Evolutionary conservation across 768 basidiomycete genomes (phyloP).

Genomic region (Goffeauzyma gilvescens): DNA sequence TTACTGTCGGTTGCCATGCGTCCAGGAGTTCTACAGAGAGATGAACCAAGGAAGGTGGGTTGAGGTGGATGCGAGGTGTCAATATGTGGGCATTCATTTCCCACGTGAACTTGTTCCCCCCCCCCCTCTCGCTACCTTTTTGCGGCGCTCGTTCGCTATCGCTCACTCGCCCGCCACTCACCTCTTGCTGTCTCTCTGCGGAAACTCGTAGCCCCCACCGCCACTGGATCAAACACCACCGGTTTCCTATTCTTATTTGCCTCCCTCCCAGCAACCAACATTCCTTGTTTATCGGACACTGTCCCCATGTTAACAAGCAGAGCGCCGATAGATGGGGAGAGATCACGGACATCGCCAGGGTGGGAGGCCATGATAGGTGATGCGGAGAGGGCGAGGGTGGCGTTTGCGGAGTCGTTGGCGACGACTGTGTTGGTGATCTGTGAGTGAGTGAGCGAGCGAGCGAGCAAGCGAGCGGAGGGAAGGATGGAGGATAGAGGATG

Average conservation of each 20-base stretch:
- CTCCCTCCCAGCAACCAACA: conserved; percentile 51
- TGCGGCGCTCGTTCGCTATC: no score
- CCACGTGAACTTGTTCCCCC: no score
- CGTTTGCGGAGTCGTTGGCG: conserved; percentile 72
- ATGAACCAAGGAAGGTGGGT: neutral
- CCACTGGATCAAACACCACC: conserved; percentile 79
- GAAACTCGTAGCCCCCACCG: conserved; percentile 61
- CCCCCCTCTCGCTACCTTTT: no score
- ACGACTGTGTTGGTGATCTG: conserved; percentile 83
- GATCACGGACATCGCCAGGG: conserved; percentile 60
- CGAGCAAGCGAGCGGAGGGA: neutral
- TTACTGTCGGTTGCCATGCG: conserved; percentile 66
- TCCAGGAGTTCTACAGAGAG: conserved; percentile 43
- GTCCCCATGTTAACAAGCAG: conserved; percentile 68
- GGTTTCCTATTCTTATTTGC: conserved; percentile 56
- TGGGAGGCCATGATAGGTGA: conserved; percentile 90
- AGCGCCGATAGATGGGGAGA: conserved; percentile 46
- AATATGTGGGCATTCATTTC: no score
- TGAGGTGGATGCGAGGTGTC: no score
- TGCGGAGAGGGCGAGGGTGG: conserved; percentile 66
- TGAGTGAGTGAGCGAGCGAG: no score
- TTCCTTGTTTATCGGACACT: conserved; percentile 42
- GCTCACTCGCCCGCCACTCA: no score
- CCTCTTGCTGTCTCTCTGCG: conserved; percentile 46
- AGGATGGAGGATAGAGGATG: no score